Evolutionary conservation across 2,329 filamentous ascomycete genomes (phyloP).

Genomic region (Pseudomassariella vexata): DNA sequence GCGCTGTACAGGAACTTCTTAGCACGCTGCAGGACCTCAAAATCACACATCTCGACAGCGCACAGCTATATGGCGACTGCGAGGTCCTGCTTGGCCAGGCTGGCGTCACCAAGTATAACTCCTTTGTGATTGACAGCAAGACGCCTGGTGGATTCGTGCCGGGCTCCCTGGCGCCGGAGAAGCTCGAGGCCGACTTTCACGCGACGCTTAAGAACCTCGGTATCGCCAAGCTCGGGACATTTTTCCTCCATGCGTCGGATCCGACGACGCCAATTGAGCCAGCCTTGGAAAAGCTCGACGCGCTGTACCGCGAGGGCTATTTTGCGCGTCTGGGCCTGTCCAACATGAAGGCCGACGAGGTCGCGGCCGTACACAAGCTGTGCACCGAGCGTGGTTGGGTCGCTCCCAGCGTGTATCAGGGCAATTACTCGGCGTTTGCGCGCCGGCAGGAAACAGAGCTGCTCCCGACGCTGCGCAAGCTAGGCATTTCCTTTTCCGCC

Average conservation of each 20-base stretch:
- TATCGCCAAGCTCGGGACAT: conserved; percentile 54
- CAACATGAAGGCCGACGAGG: conserved; percentile 72
- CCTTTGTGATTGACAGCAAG: too few relatives aligned
- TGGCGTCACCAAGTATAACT: too few relatives aligned
- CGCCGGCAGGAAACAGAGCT: not conserved
- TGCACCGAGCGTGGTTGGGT: conserved; percentile 44
- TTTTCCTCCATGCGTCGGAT: conserved; percentile 60
- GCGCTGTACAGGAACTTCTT: too few relatives aligned
- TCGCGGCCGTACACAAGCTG: conserved; percentile 57
- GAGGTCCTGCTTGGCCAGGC: too few relatives aligned
- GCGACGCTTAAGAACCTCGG: conserved; percentile 1
- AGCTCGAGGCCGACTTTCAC: not conserved
- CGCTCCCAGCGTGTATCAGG: conserved; percentile 2
- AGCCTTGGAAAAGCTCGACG: conserved; percentile 61
- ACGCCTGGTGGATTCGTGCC: too few relatives aligned
- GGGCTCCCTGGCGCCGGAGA: not conserved
- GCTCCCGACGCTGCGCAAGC: conserved; percentile 1
- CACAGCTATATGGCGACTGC: too few relatives aligned
- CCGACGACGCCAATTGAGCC: conserved; percentile 59
- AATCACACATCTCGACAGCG: too few relatives aligned
- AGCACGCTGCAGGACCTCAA: too few relatives aligned
- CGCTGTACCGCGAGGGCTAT: conserved; percentile 65
- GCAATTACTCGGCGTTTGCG: conserved; percentile 1
- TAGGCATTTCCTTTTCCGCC: conserved; percentile 1
- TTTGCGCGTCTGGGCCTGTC: conserved; percentile 65